Evolutionary conservation across 2,329 filamentous ascomycete species (phyloP).

Genomic region (Botrytis pseudocinerea): DNA sequence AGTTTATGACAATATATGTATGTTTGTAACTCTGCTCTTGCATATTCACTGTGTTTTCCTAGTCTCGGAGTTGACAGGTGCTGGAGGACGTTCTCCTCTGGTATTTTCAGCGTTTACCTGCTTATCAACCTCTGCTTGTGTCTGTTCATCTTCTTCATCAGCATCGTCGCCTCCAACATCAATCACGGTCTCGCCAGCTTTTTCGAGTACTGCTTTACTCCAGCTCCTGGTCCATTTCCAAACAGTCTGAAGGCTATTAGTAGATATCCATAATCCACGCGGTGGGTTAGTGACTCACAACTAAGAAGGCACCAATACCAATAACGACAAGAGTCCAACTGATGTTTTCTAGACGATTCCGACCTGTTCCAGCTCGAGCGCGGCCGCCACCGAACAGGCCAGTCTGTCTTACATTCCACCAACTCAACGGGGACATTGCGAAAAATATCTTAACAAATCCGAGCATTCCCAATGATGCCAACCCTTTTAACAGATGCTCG

Average conservation of each 20-base stretch:
- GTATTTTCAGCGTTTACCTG: neutral
- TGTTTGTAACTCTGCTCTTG: neutral
- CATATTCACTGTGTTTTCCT: constrained; percentile 28
- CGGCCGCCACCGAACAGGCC: constrained; percentile 55
- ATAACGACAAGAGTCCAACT: constrained; percentile 78
- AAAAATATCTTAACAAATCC: constrained; percentile 82
- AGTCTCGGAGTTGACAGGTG: constrained; percentile 23
- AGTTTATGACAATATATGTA: neutral
- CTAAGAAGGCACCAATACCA: constrained; percentile 77
- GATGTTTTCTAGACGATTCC: constrained; percentile 75
- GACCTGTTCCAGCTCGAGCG: constrained; percentile 60
- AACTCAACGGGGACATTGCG: constrained; percentile 72
- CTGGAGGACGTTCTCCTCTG: neutral
- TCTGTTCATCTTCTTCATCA: constrained; percentile 46
- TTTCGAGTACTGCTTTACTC: constrained; percentile 71
- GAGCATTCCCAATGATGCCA: constrained; percentile 84
- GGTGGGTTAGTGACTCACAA: constrained; percentile 53
- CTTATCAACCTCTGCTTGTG: constrained; percentile 11
- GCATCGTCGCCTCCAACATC: constrained; percentile 70
- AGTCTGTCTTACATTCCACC: constrained; percentile 69
- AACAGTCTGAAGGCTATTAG: constrained; percentile 55
- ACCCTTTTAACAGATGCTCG: constrained; percentile 84
- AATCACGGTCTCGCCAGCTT: constrained; percentile 75
- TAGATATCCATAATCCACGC: neutral
- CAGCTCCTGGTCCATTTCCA: constrained; percentile 79